Percentiles rank a stretch among this genome's conserved stretches.
Conservation (phyloP, 805 yeast genomes). For the Sungouiozyma ichnusensis region DNA sequence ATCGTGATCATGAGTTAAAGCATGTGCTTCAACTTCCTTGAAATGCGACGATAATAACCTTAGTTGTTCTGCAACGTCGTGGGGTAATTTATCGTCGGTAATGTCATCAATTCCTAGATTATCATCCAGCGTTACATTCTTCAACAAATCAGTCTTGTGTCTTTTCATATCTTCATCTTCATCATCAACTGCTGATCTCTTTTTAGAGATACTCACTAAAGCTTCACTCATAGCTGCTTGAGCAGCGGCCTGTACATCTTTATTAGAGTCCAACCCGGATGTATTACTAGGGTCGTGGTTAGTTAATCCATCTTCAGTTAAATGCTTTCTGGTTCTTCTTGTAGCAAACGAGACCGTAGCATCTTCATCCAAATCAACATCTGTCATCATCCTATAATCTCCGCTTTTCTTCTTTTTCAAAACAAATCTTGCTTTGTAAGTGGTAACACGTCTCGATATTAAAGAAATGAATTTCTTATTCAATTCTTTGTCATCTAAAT, state of each 20-base stretch:
- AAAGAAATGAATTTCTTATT: conserved; percentile 22
- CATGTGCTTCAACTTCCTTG: conserved; percentile 22
- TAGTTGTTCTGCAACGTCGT: conserved; percentile 28
- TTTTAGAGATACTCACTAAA: conserved; percentile 6
- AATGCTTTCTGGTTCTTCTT: neutral
- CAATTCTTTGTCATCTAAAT: conserved; percentile 23
- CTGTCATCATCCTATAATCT: conserved; percentile 13
- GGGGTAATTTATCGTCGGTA: conserved; percentile 26
- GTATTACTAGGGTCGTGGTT: conserved; percentile 8
- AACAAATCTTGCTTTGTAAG: conserved; percentile 28
- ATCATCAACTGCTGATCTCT: conserved; percentile 10
- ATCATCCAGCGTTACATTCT: conserved; percentile 9
- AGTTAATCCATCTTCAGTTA: neutral
- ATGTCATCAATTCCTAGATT: conserved; percentile 14
- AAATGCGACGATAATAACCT: conserved; percentile 27
- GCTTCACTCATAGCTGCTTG: conserved; percentile 21
- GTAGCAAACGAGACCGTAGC: neutral
- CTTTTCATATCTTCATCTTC: conserved; percentile 5
- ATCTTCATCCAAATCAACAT: neutral
- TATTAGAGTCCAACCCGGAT: neutral
- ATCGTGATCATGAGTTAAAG: neutral
- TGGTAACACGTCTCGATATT: conserved; percentile 28
- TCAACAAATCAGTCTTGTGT: conserved; percentile 2
- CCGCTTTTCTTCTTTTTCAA: conserved; percentile 26
- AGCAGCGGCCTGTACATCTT: conserved; percentile 20